A percentile compares a stretch with the other conserved stretches of the same genome.
These are phyloP conservation scores for Beauveria brongniartii DNA, from an alignment of 2,329 filamentous ascomycete genomes.

Conservation along the genomic window DNA sequence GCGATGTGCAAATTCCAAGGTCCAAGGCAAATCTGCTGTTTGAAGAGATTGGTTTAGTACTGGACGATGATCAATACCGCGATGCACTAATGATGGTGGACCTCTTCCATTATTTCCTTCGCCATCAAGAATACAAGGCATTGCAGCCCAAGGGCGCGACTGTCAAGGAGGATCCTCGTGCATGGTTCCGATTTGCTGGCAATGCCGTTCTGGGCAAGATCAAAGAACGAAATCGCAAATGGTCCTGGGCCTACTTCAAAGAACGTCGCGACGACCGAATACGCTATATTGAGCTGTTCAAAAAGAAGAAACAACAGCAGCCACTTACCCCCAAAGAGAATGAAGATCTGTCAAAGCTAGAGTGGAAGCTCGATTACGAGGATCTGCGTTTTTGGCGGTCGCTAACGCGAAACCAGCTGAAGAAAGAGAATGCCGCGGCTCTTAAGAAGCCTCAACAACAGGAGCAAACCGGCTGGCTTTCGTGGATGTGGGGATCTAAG, in stretches of 20 bases:
- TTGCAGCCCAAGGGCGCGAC: conserved; percentile 73
- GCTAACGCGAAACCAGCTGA: conserved; percentile 83
- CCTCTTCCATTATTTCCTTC: conserved; percentile 95
- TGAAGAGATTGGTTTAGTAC: conserved; percentile 94
- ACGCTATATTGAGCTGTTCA: conserved; percentile 89
- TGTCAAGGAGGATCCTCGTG: conserved; percentile 82
- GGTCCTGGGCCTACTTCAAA: conserved; percentile 94
- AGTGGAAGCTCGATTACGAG: conserved; percentile 86
- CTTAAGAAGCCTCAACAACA: conserved; percentile 55
- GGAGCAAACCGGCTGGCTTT: conserved; percentile 76
- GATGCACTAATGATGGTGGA: conserved; percentile 98
- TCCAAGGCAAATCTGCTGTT: conserved; percentile 89
- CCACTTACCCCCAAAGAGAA: conserved; percentile 63
- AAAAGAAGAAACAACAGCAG: conserved; percentile 75
- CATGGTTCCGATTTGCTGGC: conserved; percentile 88
- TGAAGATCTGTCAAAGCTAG: conserved; percentile 65
- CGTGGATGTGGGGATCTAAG: conserved; percentile 87
- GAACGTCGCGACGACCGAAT: conserved; percentile 85
- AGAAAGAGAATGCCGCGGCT: conserved; percentile 89
- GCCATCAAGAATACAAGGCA: conserved; percentile 94
- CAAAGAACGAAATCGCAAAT: conserved; percentile 82
- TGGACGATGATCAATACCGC: conserved; percentile 95
- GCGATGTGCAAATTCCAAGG: conserved; percentile 68
- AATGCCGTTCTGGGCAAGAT: conserved; percentile 88
- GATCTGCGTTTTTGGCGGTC: conserved; percentile 97